phyloP scores from a whole-genome alignment of 1,139 yeast genomes.

The Scheffersomyces insectosa region DNA sequence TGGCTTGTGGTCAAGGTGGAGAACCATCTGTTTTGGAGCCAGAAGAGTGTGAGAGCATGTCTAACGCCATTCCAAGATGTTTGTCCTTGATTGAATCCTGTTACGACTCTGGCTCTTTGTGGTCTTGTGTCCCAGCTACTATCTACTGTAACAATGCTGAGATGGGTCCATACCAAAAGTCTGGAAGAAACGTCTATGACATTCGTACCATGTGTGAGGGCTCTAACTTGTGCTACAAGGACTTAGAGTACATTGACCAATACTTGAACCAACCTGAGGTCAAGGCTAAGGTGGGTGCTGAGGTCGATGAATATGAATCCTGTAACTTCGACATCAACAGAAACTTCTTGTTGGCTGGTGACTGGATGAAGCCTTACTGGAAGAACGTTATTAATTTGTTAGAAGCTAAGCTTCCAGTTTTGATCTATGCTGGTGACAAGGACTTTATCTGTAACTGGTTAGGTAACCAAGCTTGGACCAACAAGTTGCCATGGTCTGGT shows the following conservation, averaged over 20 bases:
- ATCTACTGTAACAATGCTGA: conserved; percentile 88
- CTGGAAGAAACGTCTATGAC: conserved; percentile 93
- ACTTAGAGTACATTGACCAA: conserved; percentile 62
- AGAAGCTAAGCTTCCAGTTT: conserved; percentile 63
- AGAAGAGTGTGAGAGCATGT: conserved; percentile 80
- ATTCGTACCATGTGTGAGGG: conserved; percentile 84
- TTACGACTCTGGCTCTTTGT: conserved; percentile 73
- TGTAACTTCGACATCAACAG: conserved; percentile 86
- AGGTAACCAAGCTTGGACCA: conserved; percentile 84
- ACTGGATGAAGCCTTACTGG: conserved; percentile 87
- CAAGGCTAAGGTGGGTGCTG: conserved; percentile 86
- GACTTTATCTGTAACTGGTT: conserved; percentile 87
- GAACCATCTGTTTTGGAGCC: conserved; percentile 76
- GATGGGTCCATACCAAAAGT: conserved; percentile 83
- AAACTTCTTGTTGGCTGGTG: conserved; percentile 83
- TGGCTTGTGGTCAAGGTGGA: conserved; percentile 98
- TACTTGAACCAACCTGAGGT: conserved; percentile 71
- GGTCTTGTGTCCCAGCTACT: conserved; percentile 93
- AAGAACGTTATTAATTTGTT: conserved; percentile 62
- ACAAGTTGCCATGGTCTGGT: conserved; percentile 67
- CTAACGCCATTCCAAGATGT: conserved; percentile 76
- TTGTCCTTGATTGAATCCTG: conserved; percentile 76
- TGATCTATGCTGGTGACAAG: conserved; percentile 83
- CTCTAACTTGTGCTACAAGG: conserved; percentile 70
- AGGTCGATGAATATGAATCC: conserved; percentile 77